phyloP scores from a whole-genome alignment of 2,329 filamentous ascomycete genomes.

The Venturia effusa region DNA sequence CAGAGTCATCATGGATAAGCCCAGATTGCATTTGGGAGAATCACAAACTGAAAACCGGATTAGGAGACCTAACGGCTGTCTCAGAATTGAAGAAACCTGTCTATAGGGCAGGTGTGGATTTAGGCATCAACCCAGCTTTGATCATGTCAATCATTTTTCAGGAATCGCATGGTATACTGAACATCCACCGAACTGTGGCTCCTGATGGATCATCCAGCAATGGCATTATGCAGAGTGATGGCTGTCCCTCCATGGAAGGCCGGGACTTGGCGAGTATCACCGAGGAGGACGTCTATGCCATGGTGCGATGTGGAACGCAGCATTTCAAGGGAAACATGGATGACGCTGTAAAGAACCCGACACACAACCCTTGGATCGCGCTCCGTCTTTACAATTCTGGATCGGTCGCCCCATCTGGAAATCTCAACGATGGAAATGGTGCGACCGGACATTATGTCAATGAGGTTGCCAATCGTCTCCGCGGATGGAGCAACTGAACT shows the following conservation, averaged over 20 bases:
- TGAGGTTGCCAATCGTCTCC: not conserved
- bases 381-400: not conserved
- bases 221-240: not conserved
- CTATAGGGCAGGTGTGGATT: not conserved
- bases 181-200: not conserved
- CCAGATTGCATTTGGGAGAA: not conserved
- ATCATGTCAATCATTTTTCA: not conserved
- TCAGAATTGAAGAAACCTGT: not conserved
- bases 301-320: not conserved
- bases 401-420: not conserved
- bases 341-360: not conserved
- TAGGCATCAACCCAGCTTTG: not conserved
- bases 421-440: not conserved
- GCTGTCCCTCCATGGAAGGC: not conserved
- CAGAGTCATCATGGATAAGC: not conserved
- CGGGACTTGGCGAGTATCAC: not conserved
- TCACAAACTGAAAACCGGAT: not conserved
- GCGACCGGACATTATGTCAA: not conserved
- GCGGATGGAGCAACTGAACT: not conserved
- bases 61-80: not conserved
- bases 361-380: not conserved
- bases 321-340: not conserved
- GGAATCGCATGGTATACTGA: not conserved
- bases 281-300: not conserved
- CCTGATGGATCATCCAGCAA: not conserved